These are phyloP conservation scores for Lipomyces starkeyi DNA, from an alignment of 805 yeast genomes.

Conservation along the genomic window DNA sequence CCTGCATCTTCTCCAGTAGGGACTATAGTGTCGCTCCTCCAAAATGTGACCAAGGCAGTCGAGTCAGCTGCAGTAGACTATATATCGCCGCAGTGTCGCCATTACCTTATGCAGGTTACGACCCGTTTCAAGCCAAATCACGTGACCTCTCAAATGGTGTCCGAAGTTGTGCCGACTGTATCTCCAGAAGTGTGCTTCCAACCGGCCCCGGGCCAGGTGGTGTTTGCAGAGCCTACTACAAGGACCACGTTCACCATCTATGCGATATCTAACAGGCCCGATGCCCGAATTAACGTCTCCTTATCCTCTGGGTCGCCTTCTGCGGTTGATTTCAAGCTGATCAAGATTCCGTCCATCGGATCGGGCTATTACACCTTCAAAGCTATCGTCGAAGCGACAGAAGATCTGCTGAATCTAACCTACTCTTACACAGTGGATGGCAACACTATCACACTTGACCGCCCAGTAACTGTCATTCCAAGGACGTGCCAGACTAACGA, in stretches of 20 bases:
- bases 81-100: no score
- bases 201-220: neutral
- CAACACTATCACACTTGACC: neutral
- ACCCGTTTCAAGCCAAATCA: neutral
- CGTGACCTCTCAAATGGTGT: neutral
- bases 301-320: neutral
- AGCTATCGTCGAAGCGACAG: neutral
- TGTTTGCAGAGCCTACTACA: neutral
- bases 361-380: neutral
- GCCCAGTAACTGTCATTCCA: neutral
- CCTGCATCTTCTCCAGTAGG: no score
- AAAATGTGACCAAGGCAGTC: no score
- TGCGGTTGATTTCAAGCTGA: neutral
- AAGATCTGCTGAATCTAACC: neutral
- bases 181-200: neutral
- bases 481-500: neutral
- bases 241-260: neutral
- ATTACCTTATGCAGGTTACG: neutral
- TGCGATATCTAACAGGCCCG: neutral
- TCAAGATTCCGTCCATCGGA: neutral
- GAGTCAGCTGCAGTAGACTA: no score
- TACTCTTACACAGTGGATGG: constrained; percentile 6
- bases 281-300: neutral
- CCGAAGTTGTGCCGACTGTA: neutral
- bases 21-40: no score